Conservation (phyloP, 805 yeast species). For the Wickerhamiella hasegawae region DNA sequence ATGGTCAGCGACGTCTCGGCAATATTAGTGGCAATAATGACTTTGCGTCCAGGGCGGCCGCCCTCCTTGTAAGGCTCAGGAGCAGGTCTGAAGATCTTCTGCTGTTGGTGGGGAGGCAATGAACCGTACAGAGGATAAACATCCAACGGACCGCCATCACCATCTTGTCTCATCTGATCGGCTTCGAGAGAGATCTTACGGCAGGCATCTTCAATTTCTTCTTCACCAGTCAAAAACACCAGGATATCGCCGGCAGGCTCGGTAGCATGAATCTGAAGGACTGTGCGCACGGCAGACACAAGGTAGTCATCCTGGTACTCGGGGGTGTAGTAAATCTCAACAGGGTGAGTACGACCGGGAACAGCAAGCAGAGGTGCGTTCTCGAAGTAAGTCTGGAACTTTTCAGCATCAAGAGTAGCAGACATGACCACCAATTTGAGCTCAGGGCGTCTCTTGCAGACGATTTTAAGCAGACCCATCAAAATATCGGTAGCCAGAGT, state of each 20-base stretch:
- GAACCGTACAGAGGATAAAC: conserved; percentile 96
- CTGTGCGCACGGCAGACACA: conserved; percentile 91
- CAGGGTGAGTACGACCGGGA: conserved; percentile 97
- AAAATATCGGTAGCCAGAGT: conserved; percentile 91
- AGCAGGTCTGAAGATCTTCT: conserved; percentile 83
- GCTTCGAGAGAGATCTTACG: conserved; percentile 75
- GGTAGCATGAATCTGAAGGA: conserved; percentile 27
- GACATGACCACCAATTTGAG: conserved; percentile 90
- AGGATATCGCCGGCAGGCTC: conserved; percentile 87
- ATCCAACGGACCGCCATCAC: conserved; percentile 71
- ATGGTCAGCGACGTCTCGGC: conserved; percentile 97
- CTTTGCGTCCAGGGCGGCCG: conserved; percentile 90
- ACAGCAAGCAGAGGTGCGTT: conserved; percentile 90
- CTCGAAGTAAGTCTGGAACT: conserved; percentile 78
- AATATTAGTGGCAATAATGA: conserved; percentile 82
- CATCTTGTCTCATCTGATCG: conserved; percentile 78
- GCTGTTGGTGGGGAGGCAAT: conserved; percentile 90
- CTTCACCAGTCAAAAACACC: conserved; percentile 87
- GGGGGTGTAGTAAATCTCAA: conserved; percentile 91
- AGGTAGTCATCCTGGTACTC: conserved; percentile 90
- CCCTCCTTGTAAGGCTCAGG: conserved; percentile 53
- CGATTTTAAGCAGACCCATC: conserved; percentile 85
- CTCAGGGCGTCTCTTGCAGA: conserved; percentile 66
- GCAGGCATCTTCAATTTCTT: conserved; percentile 94
- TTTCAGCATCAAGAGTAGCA: conserved; percentile 94